Percentiles rank a stretch among this genome's conserved stretches.
These are phyloP conservation scores for Byssothecium circinans DNA, from an alignment of 2,329 filamentous ascomycete species.

Conservation along the genomic window DNA sequence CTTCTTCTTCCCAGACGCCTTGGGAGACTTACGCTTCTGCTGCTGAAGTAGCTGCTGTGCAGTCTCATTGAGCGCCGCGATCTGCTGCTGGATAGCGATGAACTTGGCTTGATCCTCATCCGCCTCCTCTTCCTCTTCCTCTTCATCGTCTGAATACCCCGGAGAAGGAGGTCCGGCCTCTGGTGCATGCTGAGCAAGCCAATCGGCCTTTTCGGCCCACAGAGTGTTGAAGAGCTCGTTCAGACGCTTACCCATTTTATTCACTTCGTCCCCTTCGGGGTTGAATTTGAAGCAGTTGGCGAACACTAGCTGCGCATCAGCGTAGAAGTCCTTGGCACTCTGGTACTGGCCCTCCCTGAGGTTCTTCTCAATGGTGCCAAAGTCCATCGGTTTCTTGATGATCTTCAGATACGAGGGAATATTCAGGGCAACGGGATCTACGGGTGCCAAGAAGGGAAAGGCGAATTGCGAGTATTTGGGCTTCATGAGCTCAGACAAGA, in stretches of 20 bases:
- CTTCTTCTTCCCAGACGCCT: constrained; percentile 51
- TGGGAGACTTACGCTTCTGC: constrained; percentile 55
- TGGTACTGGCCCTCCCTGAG: constrained; percentile 77
- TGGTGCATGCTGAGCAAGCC: constrained; percentile 74
- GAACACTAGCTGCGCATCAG: constrained; percentile 80
- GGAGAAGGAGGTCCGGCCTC: constrained; percentile 66
- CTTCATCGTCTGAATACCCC: constrained; percentile 69
- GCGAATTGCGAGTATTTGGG: constrained; percentile 69
- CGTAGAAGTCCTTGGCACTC: constrained; percentile 81
- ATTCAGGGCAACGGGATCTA: constrained; percentile 90
- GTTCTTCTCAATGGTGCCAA: constrained; percentile 78
- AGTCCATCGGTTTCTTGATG: constrained; percentile 97
- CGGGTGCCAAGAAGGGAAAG: constrained; percentile 76
- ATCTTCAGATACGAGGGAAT: constrained; percentile 92
- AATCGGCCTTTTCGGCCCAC: constrained; percentile 78
- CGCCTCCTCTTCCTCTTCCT: constrained; percentile 62
- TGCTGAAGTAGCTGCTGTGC: constrained; percentile 57
- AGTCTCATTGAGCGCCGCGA: constrained; percentile 67
- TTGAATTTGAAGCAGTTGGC: constrained; percentile 94
- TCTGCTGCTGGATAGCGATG: constrained; percentile 62
- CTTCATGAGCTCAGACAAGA: constrained; percentile 76
- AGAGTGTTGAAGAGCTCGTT: constrained; percentile 74
- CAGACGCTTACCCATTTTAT: constrained; percentile 69
- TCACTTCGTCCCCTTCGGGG: constrained; percentile 72
- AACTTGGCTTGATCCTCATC: constrained; percentile 48